These are phyloP conservation scores for Alliaria petiolata DNA, from an alignment of 345 rosid species.

Conservation along the genomic window DNA sequence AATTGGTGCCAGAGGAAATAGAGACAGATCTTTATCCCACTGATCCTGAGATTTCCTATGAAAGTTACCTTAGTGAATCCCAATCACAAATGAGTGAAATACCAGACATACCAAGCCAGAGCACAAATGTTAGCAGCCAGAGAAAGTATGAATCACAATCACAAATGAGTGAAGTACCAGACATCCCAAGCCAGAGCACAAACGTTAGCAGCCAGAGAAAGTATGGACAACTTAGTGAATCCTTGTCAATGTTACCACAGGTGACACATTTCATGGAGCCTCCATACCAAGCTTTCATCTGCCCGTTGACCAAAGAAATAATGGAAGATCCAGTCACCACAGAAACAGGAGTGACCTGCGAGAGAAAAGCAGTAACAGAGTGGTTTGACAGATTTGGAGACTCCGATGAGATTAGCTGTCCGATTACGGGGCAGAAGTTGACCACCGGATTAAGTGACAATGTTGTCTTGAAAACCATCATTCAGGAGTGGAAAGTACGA, in stretches of 20 bases:
- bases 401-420: conserved; percentile 52
- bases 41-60: conserved; percentile 39
- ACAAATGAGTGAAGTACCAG: conserved; percentile 24
- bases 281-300: conserved; percentile 68
- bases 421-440: conserved; percentile 47
- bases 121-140: conserved; percentile 29
- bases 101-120: conserved; percentile 25
- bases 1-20: conserved; percentile 5
- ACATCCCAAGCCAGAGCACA: conserved; percentile 23
- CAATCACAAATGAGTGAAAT: conserved; percentile 29
- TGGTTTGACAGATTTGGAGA: conserved; percentile 54
- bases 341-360: conserved; percentile 77
- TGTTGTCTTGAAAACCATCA: conserved; percentile 60
- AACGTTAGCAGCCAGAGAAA: conserved; percentile 34
- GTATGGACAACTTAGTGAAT: conserved; percentile 27
- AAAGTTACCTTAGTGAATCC: conserved; percentile 33
- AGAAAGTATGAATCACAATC: conserved; percentile 36
- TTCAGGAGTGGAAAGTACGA: conserved; percentile 79
- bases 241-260: conserved; percentile 40
- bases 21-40: conserved; percentile 72
- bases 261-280: conserved; percentile 63
- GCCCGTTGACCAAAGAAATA: conserved; percentile 72
- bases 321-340: conserved; percentile 91
- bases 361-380: conserved; percentile 53
- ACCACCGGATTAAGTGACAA: conserved; percentile 44